Evolutionary conservation across 2,329 filamentous ascomycete genomes (phyloP).

Genomic region (Colletotrichum limetticola): DNA sequence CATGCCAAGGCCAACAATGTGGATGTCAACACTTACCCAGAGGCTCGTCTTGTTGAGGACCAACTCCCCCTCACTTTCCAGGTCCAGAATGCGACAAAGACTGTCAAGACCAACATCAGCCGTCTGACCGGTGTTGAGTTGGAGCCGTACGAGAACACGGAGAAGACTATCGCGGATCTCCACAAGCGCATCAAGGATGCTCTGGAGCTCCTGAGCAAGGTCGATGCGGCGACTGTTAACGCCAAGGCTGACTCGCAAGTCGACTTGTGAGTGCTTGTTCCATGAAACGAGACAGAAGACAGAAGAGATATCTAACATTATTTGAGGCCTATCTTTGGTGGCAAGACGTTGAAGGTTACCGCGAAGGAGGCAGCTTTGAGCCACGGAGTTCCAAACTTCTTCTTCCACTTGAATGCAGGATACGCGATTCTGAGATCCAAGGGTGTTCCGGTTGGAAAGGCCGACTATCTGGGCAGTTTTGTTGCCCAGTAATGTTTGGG

Average conservation of each 20-base stretch:
- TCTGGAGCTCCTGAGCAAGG: constrained; percentile 41
- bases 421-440: constrained; percentile 67
- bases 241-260: constrained; percentile 39
- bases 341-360: constrained; percentile 31
- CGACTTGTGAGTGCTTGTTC: constrained; percentile 39
- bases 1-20: constrained; percentile 41
- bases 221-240: constrained; percentile 40
- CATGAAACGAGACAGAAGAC: no score
- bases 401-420: constrained; percentile 67
- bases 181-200: constrained; percentile 41
- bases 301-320: not conserved
- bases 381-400: constrained; percentile 67
- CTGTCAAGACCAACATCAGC: constrained; percentile 42
- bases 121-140: constrained; percentile 40
- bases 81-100: constrained; percentile 44
- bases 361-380: constrained; percentile 52
- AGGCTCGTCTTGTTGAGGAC: constrained; percentile 43
- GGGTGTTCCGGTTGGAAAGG: constrained; percentile 69
- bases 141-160: constrained; percentile 41
- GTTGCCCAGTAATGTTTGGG: not conserved
- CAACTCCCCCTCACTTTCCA: constrained; percentile 50
- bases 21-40: constrained; percentile 39
- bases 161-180: constrained; percentile 47
- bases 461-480: constrained; percentile 56
- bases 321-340: constrained; percentile 22